Base-by-base conservation (phyloP, 2,329 filamentous ascomycete genomes). In the Xylaria hypoxylon region DNA sequence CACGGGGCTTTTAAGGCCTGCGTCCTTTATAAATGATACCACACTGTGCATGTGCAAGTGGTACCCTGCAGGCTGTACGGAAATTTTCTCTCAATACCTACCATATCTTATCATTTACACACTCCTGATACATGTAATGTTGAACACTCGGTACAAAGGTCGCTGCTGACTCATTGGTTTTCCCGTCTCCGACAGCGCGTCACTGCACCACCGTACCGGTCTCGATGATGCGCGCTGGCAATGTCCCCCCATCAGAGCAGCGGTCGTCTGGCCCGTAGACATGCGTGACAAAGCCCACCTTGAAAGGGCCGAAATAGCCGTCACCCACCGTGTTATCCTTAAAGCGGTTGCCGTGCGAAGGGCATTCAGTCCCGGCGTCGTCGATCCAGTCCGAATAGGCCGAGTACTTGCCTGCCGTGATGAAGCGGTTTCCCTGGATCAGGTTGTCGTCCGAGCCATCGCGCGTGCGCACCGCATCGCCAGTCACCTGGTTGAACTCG, bases 321-420 rank as follows among this genome's bases (percentile, higher is more conserved):
- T 64, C 64, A 15, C 64, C 64, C 17, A 69, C 67, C 3, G 33
- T 51, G 42, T 69, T 69, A 33, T 67, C 57, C 51, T 35, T 52
- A 57, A 69, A 69, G 15, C 40, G 50, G 26, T 69, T 69, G 31
- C 31, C 35, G 35, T 45, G 47, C 10, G 67, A 69, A 17, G 67
- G 67, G 42, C 67, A 69, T 19, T 69, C 67, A 17, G 50, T 42
- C 2, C 62, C 66, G 2, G 38, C 31, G 31, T 69, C 60, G 33
- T 48, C 67, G 57, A 67, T 67, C 64, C 67, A 69, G 60, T 69
- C 67, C 47, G 67, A 69, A 31, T 69, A 69, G 31, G 67, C 67
- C 17, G 67, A 69, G 52, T 69, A 69, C 52, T 69, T 69, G 11
- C 67, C 67, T 4, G 64, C 67, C 24, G 50, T 28, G 17, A 59